phyloP scores from a whole-genome alignment of 2,329 filamentous ascomycete genomes.

The Aspergillus ibericus region DNA sequence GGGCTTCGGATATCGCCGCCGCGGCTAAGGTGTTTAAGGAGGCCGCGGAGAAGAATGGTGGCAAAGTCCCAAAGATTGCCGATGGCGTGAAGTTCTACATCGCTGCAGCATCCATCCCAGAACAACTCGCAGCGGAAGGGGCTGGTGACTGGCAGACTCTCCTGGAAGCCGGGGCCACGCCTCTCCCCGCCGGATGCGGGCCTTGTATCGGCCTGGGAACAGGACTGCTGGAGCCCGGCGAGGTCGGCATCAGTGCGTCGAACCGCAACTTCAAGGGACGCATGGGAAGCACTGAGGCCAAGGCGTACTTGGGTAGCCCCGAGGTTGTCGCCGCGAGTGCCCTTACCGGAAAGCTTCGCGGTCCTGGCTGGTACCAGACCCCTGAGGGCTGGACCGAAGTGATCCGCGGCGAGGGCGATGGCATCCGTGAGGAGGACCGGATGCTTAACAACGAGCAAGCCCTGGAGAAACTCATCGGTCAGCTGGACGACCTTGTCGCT shows the following conservation, averaged over 20 bases:
- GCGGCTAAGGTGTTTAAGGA: conserved; percentile 85
- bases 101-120: conserved; percentile 75
- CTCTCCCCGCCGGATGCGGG: conserved; percentile 72
- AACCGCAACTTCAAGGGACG: conserved; percentile 92
- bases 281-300: conserved; percentile 77
- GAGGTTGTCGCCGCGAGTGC: conserved; percentile 92
- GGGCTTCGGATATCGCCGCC: conserved; percentile 75
- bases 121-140: conserved; percentile 76
- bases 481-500: conserved; percentile 57
- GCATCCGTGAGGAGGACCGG: conserved; percentile 67
- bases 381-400: conserved; percentile 64
- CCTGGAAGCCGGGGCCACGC: conserved; percentile 73
- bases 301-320: conserved; percentile 83
- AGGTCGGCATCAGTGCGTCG: conserved; percentile 78
- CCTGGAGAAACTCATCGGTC: conserved; percentile 67
- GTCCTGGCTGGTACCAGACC: conserved; percentile 75
- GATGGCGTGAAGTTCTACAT: conserved; percentile 83
- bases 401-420: conserved; percentile 61
- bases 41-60: conserved; percentile 62
- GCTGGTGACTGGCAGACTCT: conserved; percentile 83
- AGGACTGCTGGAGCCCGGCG: conserved; percentile 78
- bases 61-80: conserved; percentile 68
- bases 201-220: conserved; percentile 83
- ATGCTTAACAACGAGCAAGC: conserved; percentile 68
- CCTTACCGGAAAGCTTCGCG: conserved; percentile 55